Base-by-base conservation (phyloP, 2,329 filamentous ascomycete genomes). In the Botrytis aclada region DNA sequence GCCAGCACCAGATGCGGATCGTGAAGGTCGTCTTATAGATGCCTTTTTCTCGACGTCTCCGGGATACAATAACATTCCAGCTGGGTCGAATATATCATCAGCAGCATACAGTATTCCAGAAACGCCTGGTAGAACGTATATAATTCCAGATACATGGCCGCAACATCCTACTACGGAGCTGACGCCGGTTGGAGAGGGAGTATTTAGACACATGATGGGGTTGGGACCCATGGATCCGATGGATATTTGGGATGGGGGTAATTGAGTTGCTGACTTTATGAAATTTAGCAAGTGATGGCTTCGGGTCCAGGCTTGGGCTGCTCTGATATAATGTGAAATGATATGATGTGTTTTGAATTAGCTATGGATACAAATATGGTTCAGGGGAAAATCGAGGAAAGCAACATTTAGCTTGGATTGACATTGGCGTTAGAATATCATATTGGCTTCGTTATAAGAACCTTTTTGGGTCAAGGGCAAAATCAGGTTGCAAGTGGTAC, bases 201-300 rank as follows among this genome's bases (percentile, higher is more conserved):
- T 90, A 61, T 80, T 90, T 64, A 83, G 86, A 73, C 85, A 87
- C 14, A 81, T 90, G 72, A 88, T 89, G 85, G 86, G 85, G 71
- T 85, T 89, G 82, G 86, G 86, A 12, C 84, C 9, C 43, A 88
- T 90, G 84, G 88, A 90, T 75, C 85, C 85, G 16, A 79, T 78
- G 78, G 78, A 80, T 72, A 75, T 80, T 60, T 80, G 78, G 78
- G 78, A 79, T 73, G 78, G 74, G 12, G 43, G 61, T 39, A 63
- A 72, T 37, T 77, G 70, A 54, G 20, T 37, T 34, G 14, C 51
- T 54, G 54, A n/a, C 16, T 43, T n/a, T 29, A 29, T 20, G 4
- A 18, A n/a, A n/a, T 25, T 39, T 8, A 54, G 4, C 12, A n/a
- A 34, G 39, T n/a, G 20, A n/a, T n/a, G 51, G 25, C 2, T 29